Conservation (phyloP, 148 eudicot genomes). For the Agrostemma githago region DNA sequence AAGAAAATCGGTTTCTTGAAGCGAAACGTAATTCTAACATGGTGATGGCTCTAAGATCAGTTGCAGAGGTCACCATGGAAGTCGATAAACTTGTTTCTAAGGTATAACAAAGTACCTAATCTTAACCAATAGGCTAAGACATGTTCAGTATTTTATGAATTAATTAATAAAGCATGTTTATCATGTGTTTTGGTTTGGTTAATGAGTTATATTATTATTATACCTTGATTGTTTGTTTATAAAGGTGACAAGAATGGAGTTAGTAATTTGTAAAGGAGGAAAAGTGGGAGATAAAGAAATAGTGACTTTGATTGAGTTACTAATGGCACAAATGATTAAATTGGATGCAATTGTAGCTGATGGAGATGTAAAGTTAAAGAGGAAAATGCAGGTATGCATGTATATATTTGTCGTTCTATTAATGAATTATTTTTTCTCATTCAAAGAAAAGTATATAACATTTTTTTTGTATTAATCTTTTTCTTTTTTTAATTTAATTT, state of each 20-base stretch:
- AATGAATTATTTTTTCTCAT: too few species aligned
- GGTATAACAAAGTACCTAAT: conserved; percentile 27
- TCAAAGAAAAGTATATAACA: neutral
- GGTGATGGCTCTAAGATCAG: conserved; percentile 49
- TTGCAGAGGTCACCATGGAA: conserved; percentile 50
- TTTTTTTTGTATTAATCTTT: neutral
- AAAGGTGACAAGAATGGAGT: conserved; percentile 56
- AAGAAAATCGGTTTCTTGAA: conserved; percentile 44
- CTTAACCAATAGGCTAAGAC: too few species aligned
- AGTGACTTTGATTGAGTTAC: conserved; percentile 52
- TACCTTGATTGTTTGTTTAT: neutral
- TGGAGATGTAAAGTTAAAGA: conserved; percentile 60
- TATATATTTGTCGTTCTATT: too few species aligned
- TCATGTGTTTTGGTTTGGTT: neutral
- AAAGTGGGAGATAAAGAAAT: conserved; percentile 50
- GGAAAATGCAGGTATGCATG: conserved; percentile 76
- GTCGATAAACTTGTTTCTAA: conserved; percentile 58
- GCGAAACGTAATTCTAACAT: conserved; percentile 35
- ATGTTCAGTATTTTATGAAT: neutral
- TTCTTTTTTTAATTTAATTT: neutral
- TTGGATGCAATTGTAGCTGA: conserved; percentile 71
- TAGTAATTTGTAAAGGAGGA: conserved; percentile 51
- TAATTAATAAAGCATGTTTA: neutral
- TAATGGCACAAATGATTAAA: conserved; percentile 69
- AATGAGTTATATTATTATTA: neutral